Evolutionary conservation across 2,329 filamentous ascomycete species (phyloP).

Genomic region (Emergomyces pasteurianus): DNA sequence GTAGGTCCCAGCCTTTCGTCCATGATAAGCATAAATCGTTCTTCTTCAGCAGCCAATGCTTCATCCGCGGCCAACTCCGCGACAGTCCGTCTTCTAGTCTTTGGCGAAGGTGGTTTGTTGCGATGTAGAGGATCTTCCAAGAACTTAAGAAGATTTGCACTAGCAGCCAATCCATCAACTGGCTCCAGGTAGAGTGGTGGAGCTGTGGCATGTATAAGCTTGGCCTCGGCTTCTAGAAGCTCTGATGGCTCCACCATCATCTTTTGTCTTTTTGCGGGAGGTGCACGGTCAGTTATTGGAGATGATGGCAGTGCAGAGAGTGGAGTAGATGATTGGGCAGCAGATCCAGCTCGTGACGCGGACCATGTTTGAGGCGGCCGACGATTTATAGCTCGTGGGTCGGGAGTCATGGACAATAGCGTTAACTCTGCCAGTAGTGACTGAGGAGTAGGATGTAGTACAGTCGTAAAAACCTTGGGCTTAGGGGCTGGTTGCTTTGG

Average conservation of each 20-base stretch:
- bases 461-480: conserved; percentile 60
- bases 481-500: conserved; percentile 37
- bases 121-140: conserved; percentile 68
- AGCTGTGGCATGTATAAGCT: conserved; percentile 60
- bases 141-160: conserved; percentile 57
- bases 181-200: conserved; percentile 68
- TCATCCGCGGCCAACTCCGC: conserved; percentile 94
- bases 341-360: conserved; percentile 29
- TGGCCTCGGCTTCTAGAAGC: conserved; percentile 62
- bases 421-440: conserved; percentile 64
- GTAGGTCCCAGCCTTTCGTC: conserved; percentile 66
- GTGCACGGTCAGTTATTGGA: conserved; percentile 42
- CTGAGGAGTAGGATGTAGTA: conserved; percentile 72
- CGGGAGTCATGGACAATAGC: conserved; percentile 62
- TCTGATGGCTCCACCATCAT: conserved; percentile 67
- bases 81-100: conserved; percentile 82
- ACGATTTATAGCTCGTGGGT: conserved; percentile 37
- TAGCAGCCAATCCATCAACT: conserved; percentile 55
- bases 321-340: conserved; percentile 54
- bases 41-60: conserved; percentile 74
- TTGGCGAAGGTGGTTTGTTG: conserved; percentile 66
- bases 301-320: conserved; percentile 48
- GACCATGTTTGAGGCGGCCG: conserved; percentile 34
- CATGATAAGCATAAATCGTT: conserved; percentile 84
- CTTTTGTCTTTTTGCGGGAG: conserved; percentile 56